Evolutionary conservation across 805 yeast genomes (phyloP).

Genomic region (Yamadazyma ubonensis): DNA sequence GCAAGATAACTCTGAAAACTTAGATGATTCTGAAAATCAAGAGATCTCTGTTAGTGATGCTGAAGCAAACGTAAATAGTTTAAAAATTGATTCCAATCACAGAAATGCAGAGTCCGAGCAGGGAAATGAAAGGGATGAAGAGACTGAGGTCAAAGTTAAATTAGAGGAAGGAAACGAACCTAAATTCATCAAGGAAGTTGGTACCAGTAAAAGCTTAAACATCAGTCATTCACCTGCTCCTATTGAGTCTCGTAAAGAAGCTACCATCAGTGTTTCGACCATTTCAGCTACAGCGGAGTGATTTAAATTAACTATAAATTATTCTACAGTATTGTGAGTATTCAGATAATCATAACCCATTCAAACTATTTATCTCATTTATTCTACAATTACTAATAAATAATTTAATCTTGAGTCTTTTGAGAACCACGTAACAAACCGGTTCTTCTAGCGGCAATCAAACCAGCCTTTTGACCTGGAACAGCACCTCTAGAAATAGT

Average conservation of each 20-base stretch:
- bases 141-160: too few relatives aligned
- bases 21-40: too few relatives aligned
- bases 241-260: neutral
- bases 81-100: too few relatives aligned
- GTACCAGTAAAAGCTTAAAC: neutral
- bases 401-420: constrained; percentile 55
- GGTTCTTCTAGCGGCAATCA: constrained; percentile 99
- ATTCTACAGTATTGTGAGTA: neutral
- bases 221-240: neutral
- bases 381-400: constrained; percentile 10
- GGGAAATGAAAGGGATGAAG: too few relatives aligned
- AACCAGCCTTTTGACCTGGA: constrained; percentile 99
- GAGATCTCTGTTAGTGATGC: too few relatives aligned
- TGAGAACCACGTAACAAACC: constrained; percentile 99
- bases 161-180: too few relatives aligned
- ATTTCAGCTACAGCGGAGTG: neutral
- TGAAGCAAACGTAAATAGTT: too few relatives aligned
- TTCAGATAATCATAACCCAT: constrained; percentile 2
- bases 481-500: constrained; percentile 99
- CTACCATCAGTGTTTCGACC: constrained; percentile 1
- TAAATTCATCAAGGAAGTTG: neutral
- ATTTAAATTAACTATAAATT: neutral
- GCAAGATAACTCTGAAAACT: too few relatives aligned
- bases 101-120: too few relatives aligned
- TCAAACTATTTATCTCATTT: constrained; percentile 2